A percentile compares a stretch with the other conserved stretches of the same genome.
Conservation (phyloP, 2,329 filamentous ascomycete species). For the Xylaria sp. region DNA sequence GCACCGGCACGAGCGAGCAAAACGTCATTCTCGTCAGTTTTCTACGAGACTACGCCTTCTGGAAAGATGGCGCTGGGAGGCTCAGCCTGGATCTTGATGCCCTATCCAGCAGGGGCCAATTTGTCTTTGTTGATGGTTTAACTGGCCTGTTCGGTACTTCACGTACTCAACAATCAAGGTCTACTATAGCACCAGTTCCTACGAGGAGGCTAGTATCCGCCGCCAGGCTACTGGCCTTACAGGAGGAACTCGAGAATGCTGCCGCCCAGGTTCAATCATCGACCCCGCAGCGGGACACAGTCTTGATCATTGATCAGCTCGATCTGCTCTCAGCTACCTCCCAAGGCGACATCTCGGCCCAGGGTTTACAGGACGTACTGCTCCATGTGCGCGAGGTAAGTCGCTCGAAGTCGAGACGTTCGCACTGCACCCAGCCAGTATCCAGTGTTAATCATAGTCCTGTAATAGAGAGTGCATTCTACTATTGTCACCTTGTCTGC, state of each 20-base stretch:
- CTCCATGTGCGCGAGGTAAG: constrained; percentile 65
- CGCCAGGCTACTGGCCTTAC: constrained; percentile 41
- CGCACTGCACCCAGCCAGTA: constrained; percentile 3
- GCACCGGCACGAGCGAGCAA: constrained; percentile 37
- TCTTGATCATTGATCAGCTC: constrained; percentile 68
- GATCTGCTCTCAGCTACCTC: constrained; percentile 66
- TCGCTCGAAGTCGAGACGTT: constrained; percentile 18
- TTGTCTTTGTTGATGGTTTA: constrained; percentile 78
- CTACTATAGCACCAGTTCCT: constrained; percentile 8
- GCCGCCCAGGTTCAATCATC: constrained; percentile 39
- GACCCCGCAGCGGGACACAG: constrained; percentile 41
- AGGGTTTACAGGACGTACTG: constrained; percentile 58
- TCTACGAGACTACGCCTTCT: constrained; percentile 76
- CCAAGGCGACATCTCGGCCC: constrained; percentile 47
- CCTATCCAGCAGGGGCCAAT: constrained; percentile 58
- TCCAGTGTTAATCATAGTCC: constrained; percentile 26
- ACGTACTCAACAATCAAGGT: constrained; percentile 14
- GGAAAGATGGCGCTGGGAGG: constrained; percentile 71
- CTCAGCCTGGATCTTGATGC: constrained; percentile 73
- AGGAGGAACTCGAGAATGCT: constrained; percentile 43
- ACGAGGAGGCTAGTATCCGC: constrained; percentile 34
- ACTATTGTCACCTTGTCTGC: constrained; percentile 71
- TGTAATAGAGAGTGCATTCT: constrained; percentile 60
- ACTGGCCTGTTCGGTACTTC: constrained; percentile 53
- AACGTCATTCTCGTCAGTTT: constrained; percentile 81